phyloP scores from a whole-genome alignment of 2,329 filamentous ascomycete genomes.

The Ophiostoma tasmaniense region DNA sequence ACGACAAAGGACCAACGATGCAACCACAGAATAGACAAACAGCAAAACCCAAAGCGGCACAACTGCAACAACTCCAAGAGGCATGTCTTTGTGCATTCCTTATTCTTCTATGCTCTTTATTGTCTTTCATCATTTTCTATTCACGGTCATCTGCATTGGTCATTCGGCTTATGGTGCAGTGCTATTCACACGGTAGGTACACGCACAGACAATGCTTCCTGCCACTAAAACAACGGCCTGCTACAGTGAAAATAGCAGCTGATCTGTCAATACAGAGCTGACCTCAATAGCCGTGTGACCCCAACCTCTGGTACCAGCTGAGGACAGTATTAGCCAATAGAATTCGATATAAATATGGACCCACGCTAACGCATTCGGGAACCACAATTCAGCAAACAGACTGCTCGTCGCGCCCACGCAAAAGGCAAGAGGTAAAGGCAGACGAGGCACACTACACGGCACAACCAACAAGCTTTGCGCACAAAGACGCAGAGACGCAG shows the following conservation, averaged over 20 bases:
- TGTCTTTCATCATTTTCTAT: too few relatives aligned
- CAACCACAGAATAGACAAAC: too few relatives aligned
- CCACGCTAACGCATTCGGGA: background rate
- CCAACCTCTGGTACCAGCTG: background rate
- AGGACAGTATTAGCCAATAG: background rate
- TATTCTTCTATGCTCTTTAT: too few relatives aligned
- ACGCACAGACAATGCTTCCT: too few relatives aligned
- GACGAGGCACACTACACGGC: too few relatives aligned
- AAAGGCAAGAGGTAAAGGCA: background rate
- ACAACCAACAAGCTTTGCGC: background rate
- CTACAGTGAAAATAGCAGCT: background rate
- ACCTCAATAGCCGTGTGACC: background rate
- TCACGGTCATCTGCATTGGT: too few relatives aligned
- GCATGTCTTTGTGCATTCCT: too few relatives aligned
- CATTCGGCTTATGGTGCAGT: too few relatives aligned
- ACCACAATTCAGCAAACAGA: background rate
- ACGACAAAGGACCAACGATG: too few relatives aligned
- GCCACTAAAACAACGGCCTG: accelerated
- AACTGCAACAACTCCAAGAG: too few relatives aligned
- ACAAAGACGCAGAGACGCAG: background rate
- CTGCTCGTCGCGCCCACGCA: background rate
- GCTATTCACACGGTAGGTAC: too few relatives aligned
- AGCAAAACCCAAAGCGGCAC: too few relatives aligned
- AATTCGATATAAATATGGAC: background rate
- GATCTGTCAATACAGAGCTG: background rate